phyloP scores from a whole-genome alignment of 2,329 filamentous ascomycete genomes.

The Fragosphaeria purpurea region DNA sequence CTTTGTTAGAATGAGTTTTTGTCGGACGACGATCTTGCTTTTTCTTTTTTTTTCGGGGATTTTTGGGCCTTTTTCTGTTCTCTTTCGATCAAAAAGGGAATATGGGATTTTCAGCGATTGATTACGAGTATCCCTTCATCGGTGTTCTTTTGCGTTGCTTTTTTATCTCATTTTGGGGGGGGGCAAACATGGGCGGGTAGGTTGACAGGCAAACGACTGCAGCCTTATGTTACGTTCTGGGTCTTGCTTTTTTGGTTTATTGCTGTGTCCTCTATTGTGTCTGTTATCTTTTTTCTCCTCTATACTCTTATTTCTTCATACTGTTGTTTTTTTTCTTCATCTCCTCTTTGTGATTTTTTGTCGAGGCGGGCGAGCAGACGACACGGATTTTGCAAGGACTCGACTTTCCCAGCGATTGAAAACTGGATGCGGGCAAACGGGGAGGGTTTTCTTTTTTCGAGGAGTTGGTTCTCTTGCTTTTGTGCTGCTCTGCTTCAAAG shows the following conservation, averaged over 20 bases:
- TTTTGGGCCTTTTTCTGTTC: constrained; percentile 3
- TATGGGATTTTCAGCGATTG: neutral
- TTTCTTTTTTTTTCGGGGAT: constrained; percentile 1
- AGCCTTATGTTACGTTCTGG: constrained; percentile 4
- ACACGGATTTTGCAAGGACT: neutral
- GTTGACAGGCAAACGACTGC: constrained; percentile 8
- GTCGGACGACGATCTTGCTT: neutral
- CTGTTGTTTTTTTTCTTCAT: neutral
- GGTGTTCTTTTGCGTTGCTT: constrained; percentile 10
- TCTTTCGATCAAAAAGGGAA: neutral
- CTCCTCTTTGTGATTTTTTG: neutral
- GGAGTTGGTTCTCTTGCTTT: constrained; percentile 12
- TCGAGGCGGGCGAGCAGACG: neutral
- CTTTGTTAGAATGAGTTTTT: constrained; percentile 39
- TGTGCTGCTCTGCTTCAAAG: neutral
- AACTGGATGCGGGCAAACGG: constrained; percentile 5
- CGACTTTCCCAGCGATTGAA: neutral
- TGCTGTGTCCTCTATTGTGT: neutral
- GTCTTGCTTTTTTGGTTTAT: neutral
- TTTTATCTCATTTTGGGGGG: neutral
- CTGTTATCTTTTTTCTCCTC: neutral
- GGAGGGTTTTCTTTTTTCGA: constrained; percentile 5
- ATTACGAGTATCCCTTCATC: constrained; percentile 1
- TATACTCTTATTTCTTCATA: constrained; percentile 1
- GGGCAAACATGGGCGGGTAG: constrained; percentile 6